phyloP scores from a whole-genome alignment of 2,329 filamentous ascomycete genomes.

The Anisogramma anomala region DNA sequence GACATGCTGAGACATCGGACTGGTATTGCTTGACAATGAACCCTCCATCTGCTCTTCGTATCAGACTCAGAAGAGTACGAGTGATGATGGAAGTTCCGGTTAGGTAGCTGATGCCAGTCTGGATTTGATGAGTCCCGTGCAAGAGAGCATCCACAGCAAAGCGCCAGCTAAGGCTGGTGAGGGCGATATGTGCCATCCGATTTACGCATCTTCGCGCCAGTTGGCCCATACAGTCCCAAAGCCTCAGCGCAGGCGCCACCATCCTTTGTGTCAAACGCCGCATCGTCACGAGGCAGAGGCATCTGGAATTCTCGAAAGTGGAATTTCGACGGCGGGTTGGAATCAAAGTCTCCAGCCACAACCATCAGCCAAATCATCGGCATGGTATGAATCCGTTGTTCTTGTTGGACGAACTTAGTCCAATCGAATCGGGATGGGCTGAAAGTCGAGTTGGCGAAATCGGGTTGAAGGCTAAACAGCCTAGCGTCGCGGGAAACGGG shows the following conservation, averaged over 20 bases:
- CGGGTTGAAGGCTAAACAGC: conserved; percentile 48
- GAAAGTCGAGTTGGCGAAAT: conserved; percentile 34
- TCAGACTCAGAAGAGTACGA: conserved; percentile 54
- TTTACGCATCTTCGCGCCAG: conserved; percentile 44
- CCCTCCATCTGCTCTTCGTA: conserved; percentile 36
- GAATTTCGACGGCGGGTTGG: conserved; percentile 54
- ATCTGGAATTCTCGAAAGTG: conserved; percentile 53
- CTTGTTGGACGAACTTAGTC: conserved; percentile 57
- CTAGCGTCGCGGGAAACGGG: conserved; percentile 36
- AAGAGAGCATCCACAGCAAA: conserved; percentile 51
- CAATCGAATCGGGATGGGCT: conserved; percentile 49
- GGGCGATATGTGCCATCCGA: conserved; percentile 49
- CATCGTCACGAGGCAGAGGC: conserved; percentile 62
- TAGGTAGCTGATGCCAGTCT: conserved; percentile 55
- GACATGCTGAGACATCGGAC: conserved; percentile 45
- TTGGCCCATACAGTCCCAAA: conserved; percentile 49
- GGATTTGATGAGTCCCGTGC: conserved; percentile 45
- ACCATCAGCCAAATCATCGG: conserved; percentile 55
- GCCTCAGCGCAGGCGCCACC: conserved; percentile 50
- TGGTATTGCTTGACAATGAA: conserved; percentile 24
- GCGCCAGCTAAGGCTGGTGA: conserved; percentile 53
- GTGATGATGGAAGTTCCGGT: conserved; percentile 66
- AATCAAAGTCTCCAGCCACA: conserved; percentile 55
- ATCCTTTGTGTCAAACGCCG: conserved; percentile 57
- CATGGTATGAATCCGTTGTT: conserved; percentile 54